Evolutionary conservation across 257 asterid species (phyloP).

Genomic region (Ophiorrhiza pumila): DNA sequence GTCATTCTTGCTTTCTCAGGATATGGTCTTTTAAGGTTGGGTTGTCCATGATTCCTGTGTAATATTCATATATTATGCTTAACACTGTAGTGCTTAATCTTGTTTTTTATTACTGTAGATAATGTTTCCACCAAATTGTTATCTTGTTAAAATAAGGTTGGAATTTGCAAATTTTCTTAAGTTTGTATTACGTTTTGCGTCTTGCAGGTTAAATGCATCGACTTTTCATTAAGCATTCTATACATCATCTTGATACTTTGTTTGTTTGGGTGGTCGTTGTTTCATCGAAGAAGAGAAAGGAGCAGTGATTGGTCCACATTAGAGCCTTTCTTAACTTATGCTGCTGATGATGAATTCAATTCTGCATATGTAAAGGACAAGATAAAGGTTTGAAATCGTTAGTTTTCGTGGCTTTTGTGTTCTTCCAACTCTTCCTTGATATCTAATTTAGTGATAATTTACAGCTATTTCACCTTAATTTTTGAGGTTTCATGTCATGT

Average conservation of each 20-base stretch:
- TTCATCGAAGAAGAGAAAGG: slow-evolving; percentile 54
- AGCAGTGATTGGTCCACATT: slow-evolving; percentile 24
- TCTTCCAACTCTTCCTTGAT: not conserved
- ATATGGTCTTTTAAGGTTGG: slow-evolving; percentile 70
- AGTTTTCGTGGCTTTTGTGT: not conserved
- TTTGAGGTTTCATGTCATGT: not conserved
- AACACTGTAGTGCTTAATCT: not conserved
- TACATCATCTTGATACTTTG: slow-evolving; percentile 61
- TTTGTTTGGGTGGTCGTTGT: slow-evolving; percentile 89
- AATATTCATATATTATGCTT: not conserved
- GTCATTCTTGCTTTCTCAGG: slow-evolving; percentile 74
- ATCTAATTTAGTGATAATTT: not conserved
- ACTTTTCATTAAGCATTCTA: slow-evolving; percentile 65
- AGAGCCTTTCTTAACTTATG: slow-evolving; percentile 9
- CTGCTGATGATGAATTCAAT: slow-evolving; percentile 8
- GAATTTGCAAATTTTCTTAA: not conserved
- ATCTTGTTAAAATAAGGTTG: not conserved
- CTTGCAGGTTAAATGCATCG: slow-evolving; percentile 89
- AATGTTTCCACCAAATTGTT: not conserved
- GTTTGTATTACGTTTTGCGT: not conserved
- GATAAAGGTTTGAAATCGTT: not conserved
- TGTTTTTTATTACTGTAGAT: not conserved
- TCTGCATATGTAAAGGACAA: slow-evolving; percentile 7
- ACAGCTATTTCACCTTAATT: not conserved
- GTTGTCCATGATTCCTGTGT: not conserved